These are phyloP conservation scores for Paramecium pentaurelia DNA, from an alignment of 73 alveolate species.

Conservation along the genomic window DNA sequence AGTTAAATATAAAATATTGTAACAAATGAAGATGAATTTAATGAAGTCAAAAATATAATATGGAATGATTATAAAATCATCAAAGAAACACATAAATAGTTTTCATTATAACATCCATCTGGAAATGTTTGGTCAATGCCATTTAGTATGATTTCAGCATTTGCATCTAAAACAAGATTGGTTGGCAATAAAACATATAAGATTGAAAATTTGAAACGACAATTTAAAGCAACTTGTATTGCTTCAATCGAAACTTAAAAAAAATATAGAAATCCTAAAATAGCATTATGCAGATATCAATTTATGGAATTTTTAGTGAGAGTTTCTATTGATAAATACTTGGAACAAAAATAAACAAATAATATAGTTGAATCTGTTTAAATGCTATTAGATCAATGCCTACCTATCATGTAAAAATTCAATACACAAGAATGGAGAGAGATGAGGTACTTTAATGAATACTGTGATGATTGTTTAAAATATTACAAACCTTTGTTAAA, in stretches of 20 bases:
- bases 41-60: conserved; percentile 60
- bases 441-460: conserved; percentile 66
- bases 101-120: conserved; percentile 46
- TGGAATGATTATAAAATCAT: conserved; percentile 32
- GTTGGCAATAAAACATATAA: conserved; percentile 51
- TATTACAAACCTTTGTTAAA: conserved; percentile 55
- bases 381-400: conserved; percentile 61
- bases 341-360: conserved; percentile 39
- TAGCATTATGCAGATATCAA: conserved; percentile 60
- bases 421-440: conserved; percentile 79
- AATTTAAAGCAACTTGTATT: conserved; percentile 60
- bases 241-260: conserved; percentile 56
- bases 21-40: conserved; percentile 57
- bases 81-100: conserved; percentile 63
- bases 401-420: conserved; percentile 47
- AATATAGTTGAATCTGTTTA: conserved; percentile 65
- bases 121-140: conserved; percentile 63
- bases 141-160: conserved; percentile 54
- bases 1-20: conserved; percentile 60
- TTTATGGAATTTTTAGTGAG: conserved; percentile 70
- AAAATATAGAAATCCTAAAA: conserved; percentile 65
- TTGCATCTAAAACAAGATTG: background rate
- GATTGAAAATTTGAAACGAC: conserved; percentile 64
- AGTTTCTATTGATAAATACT: conserved; percentile 63
- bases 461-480: conserved; percentile 71